Evolutionary conservation across 768 basidiomycete genomes (phyloP).

Genomic region (Boletus vermiculosoides): DNA sequence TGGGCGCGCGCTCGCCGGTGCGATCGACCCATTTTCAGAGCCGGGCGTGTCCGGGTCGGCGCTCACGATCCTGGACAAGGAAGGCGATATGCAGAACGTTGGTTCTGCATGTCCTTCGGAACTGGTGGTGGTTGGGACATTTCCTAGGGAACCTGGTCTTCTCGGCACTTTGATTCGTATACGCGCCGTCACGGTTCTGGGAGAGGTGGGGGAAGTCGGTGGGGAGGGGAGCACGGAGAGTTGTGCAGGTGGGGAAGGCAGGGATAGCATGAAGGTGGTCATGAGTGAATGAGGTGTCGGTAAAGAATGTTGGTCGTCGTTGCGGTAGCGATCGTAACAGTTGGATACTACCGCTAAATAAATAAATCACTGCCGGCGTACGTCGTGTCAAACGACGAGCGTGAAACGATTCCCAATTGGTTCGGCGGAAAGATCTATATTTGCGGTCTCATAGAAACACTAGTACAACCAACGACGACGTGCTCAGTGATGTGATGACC

Average conservation of each 20-base stretch:
- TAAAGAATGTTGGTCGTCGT: neutral
- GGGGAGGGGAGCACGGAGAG: constrained; percentile 15
- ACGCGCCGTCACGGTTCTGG: constrained; percentile 8
- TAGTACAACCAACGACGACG: constrained; percentile 4
- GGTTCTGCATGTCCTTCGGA: neutral
- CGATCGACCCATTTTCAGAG: neutral
- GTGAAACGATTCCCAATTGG: neutral
- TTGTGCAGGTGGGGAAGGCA: neutral
- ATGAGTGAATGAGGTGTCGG: neutral
- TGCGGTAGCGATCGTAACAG: neutral
- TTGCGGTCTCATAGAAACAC: constrained; percentile 4
- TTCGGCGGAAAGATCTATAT: constrained; percentile 1
- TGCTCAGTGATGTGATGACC: constrained; percentile 31
- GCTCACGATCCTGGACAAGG: neutral
- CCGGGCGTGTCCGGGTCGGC: neutral
- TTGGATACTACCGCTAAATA: neutral
- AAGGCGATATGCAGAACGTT: constrained; percentile 6
- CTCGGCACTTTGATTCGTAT: constrained; percentile 12
- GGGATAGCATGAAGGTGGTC: constrained; percentile 1
- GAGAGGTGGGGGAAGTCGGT: constrained; percentile 19
- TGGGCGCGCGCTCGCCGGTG: neutral
- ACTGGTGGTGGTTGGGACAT: neutral
- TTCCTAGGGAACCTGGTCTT: constrained; percentile 1
- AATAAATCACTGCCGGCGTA: neutral
- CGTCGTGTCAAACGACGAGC: constrained; percentile 5